Conservation (phyloP, 2,329 filamentous ascomycete species). For the Colletotrichum sp. region DNA sequence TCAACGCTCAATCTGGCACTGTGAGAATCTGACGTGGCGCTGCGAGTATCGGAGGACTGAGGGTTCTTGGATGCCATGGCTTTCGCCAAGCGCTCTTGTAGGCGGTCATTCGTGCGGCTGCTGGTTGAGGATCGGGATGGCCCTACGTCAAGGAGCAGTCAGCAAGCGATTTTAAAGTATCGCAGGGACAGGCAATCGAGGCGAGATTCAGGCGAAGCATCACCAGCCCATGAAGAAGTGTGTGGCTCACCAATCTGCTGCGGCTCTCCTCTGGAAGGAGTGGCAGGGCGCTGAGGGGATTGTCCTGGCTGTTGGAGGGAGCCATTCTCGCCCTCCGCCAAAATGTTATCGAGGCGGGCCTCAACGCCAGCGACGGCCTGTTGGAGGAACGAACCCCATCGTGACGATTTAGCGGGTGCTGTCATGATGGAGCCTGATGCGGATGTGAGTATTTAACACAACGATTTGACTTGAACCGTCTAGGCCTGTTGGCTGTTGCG, state of each 20-base stretch:
- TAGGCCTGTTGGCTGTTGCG: conserved; percentile 10
- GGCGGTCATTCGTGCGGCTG: conserved; percentile 73
- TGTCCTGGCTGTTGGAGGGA: neutral
- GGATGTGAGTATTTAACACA: conserved; percentile 32
- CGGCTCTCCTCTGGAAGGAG: neutral
- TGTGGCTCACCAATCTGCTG: neutral
- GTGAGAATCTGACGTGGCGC: neutral
- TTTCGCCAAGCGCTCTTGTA: conserved; percentile 89
- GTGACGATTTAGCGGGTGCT: conserved; percentile 57
- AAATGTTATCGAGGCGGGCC: conserved; percentile 87
- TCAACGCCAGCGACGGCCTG: conserved; percentile 94
- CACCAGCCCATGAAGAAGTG: neutral
- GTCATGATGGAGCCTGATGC: conserved; percentile 42
- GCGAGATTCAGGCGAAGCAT: neutral
- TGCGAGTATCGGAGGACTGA: conserved; percentile 2
- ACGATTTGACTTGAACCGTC: neutral
- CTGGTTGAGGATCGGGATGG: conserved; percentile 69
- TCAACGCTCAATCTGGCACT: neutral
- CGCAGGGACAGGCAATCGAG: neutral
- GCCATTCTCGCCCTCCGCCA: conserved; percentile 72
- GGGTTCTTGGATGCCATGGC: conserved; percentile 75
- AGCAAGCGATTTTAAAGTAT: conserved; percentile 23
- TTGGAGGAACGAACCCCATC: conserved; percentile 83
- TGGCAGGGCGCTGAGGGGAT: neutral
- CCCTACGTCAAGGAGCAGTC: conserved; percentile 29